Percentiles rank a stretch among this genome's conserved stretches.
Conservation (phyloP, 208 protist species). For the Leishmania guyanensis region DNA sequence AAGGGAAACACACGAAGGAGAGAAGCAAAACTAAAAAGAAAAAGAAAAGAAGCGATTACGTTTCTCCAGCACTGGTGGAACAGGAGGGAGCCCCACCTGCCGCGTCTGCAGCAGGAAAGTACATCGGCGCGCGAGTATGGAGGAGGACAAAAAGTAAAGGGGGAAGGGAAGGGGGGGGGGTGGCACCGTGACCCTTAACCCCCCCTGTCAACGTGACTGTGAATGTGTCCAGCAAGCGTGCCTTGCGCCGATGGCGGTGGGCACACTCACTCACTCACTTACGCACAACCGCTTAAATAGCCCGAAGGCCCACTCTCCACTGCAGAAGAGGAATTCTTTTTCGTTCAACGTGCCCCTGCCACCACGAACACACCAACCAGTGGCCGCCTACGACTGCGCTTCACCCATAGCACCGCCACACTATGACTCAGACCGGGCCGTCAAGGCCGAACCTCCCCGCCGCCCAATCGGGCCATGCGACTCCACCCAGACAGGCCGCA, state of each 20-base stretch:
- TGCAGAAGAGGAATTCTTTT: no score
- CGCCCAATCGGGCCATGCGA: not conserved
- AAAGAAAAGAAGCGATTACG: not conserved
- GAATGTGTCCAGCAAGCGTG: not conserved
- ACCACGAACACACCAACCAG: no score
- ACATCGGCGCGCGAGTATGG: not conserved
- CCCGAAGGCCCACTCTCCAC: no score
- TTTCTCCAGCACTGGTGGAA: no score
- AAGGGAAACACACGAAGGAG: not conserved
- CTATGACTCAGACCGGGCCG: not conserved
- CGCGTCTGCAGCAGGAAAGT: no score
- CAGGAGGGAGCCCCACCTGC: no score
- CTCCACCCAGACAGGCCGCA: not conserved
- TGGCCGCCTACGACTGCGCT: no score
- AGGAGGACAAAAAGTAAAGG: no score
- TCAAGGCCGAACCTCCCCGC: not conserved
- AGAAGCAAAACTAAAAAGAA: not conserved
- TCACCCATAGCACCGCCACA: not conserved
- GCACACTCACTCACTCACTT: no score
- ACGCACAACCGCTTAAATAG: no score
- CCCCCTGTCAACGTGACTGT: not conserved
- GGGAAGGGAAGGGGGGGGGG: not conserved
- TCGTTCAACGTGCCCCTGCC: no score
- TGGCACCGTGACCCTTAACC: not conserved
- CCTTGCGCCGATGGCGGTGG: no score